These are phyloP conservation scores for Curvularia hawaiiensis DNA, from an alignment of 2,329 filamentous ascomycete species.

Conservation along the genomic window DNA sequence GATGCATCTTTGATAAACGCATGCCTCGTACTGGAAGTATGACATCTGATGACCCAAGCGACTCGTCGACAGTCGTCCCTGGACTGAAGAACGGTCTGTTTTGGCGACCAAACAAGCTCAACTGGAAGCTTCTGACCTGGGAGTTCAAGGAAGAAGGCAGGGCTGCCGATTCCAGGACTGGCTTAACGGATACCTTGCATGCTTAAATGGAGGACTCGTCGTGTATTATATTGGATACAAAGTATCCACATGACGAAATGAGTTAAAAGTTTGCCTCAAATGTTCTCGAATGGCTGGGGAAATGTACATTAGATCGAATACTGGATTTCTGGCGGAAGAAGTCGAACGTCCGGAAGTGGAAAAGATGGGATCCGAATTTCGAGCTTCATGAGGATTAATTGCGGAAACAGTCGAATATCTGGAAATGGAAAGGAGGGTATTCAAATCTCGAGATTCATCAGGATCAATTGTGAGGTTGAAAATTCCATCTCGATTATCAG, in stretches of 20 bases:
- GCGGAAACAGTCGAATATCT: no score
- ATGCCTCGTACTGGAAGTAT: conserved; percentile 84
- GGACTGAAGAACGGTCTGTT: conserved; percentile 64
- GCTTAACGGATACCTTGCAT: conserved; percentile 37
- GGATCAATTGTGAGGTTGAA: not conserved
- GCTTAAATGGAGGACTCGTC: conserved; percentile 25
- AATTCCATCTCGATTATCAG: not conserved
- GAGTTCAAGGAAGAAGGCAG: conserved; percentile 60
- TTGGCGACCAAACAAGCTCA: conserved; percentile 73
- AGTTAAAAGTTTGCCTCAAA: conserved; percentile 17
- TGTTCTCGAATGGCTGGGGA: not conserved
- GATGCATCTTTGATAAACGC: conserved; percentile 77
- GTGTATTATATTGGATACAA: conserved; percentile 29
- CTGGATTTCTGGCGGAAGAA: no score
- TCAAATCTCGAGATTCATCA: not conserved
- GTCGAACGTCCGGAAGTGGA: no score
- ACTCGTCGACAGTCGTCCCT: conserved; percentile 16
- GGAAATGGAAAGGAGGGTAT: not conserved
- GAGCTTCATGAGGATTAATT: no score
- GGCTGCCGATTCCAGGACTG: conserved; percentile 10
- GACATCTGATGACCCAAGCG: conserved; percentile 65
- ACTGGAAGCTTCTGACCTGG: conserved; percentile 85
- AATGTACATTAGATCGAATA: conserved; percentile 2
- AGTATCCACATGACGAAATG: conserved; percentile 31
- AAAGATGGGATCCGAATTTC: no score